Evolutionary conservation across 139 green algal genomes (phyloP), one percentile per base, ranked within the genome.

Genomic region (Limnomonas spitsbergensis): DNA sequence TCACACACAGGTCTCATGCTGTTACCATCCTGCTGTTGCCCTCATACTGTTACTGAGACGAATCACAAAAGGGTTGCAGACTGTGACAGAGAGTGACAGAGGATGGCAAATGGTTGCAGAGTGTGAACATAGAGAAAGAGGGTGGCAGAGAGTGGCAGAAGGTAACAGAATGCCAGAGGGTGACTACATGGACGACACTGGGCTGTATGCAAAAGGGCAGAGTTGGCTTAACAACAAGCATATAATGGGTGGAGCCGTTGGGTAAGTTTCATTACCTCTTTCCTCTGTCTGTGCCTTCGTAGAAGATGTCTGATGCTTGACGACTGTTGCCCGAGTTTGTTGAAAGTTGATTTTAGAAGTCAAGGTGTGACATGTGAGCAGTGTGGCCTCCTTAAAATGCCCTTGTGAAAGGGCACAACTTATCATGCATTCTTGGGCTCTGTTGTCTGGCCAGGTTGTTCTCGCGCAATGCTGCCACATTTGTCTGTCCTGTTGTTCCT

Each of bases 201-300:
- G 80, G 52, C 81, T 99, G 76, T 99, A 99, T 80, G 88, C 87
- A 0, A 73, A 79, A 24, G 96, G 95, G 1, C 91, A 97, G 83
- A 73, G 91, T 9, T 98, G 94, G 94, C 86, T 99, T 38, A 85
- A 96, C 69, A 86, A 87, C 36, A 66, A 95, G 2, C 95, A 99
- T 89, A 94, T 99, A 78, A 95, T 99, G 90, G 96, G 96, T 0
- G 84, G 93, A 38, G 94, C 96, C 2, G 88, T 98, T 1, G 94
- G 92, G 91, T 96, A 78, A 88, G 93, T 80, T 24, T 53, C 32
- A 72, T n/a, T n/a, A n/a, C n/a, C n/a, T n/a, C n/a, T n/a, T n/a
- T n/a, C n/a, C n/a, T n/a, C n/a, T n/a, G n/a, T n/a, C n/a, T n/a
- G n/a, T n/a, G n/a, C n/a, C n/a, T n/a, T n/a, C n/a, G n/a, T n/a